Percentiles rank a stretch among this genome's conserved stretches.
These are phyloP conservation scores for Aspergillus bridgeri DNA, from an alignment of 495 filamentous ascomycete species.

Conservation along the genomic window DNA sequence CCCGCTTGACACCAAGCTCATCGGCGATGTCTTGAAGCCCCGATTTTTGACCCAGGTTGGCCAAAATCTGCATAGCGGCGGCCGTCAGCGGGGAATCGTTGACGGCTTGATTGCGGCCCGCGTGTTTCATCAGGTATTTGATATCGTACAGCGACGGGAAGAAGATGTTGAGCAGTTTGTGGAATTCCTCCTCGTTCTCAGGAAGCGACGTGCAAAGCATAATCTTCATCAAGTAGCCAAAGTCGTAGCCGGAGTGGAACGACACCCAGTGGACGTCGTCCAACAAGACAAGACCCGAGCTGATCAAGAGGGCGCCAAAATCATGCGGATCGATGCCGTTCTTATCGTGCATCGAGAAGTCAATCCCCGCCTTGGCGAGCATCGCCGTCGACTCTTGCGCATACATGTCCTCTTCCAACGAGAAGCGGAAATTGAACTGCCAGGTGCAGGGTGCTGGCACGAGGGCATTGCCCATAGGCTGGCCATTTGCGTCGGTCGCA, in stretches of 20 bases:
- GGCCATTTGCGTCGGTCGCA: slow-evolving; percentile 54
- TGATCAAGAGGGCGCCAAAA: slow-evolving; percentile 85
- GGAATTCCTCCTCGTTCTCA: slow-evolving; percentile 82
- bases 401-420: slow-evolving; percentile 92
- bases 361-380: slow-evolving; percentile 79
- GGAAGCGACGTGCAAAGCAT: slow-evolving; percentile 76
- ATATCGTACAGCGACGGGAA: slow-evolving; percentile 94
- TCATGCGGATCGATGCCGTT: slow-evolving; percentile 88
- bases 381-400: slow-evolving; percentile 88
- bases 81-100: slow-evolving; percentile 58
- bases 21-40: slow-evolving; percentile 93
- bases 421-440: slow-evolving; percentile 99
- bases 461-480: slow-evolving; percentile 50
- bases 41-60: slow-evolving; percentile 77
- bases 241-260: slow-evolving; percentile 98
- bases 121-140: slow-evolving; percentile 94
- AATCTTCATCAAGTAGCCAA: slow-evolving; percentile 93
- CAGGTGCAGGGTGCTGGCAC: slow-evolving; percentile 80
- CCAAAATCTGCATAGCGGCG: slow-evolving; percentile 62
- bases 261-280: slow-evolving; percentile 93
- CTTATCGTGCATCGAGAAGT: slow-evolving; percentile 75
- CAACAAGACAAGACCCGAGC: slow-evolving; percentile 83
- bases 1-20: slow-evolving; percentile 79
- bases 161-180: slow-evolving; percentile 77
- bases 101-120: slow-evolving; percentile 60